Base-by-base conservation (phyloP, 345 rosid species). In the Draba incana region DNA sequence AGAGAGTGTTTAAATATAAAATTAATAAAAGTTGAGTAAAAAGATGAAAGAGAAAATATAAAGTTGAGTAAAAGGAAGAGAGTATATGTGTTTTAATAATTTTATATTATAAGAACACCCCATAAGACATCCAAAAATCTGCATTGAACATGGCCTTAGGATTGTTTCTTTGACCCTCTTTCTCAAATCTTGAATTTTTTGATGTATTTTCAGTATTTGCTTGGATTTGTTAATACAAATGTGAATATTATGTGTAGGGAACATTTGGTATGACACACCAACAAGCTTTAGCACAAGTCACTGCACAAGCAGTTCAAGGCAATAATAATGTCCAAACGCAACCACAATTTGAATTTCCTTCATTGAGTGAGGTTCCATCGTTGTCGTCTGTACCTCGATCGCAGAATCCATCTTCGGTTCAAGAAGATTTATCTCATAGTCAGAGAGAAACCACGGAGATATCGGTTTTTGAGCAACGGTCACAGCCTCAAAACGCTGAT, bases 231-330 rank as follows among this genome's bases (percentile, higher is more conserved):
- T 30, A 9, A 72, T 52, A 13, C 16, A 42, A 25, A 57, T 49
- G 30, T 65, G 62, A 51, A 10, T 43, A 33, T 25, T 23, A 12
- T 68, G 30, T 79, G 66, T 41, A 92, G 98, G 86, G 92, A 55
- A 44, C 85, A 49, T 87, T 82, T 60, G 88, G 90, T 46, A 89
- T 87, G 88, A 80, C 90, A 24, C 92, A 87, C 84, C 92, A 92
- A 80, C 89, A 92, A 78, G 90, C 89, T 27, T 70, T 84, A 25
- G 92, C 90, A 4, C 96, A 92, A 81, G 88, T 92, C 46, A 87
- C 91, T 31, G 89, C 92, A 59, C 92, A 88, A 76, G 92, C 95
- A 10, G 86, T 78, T 37, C 92, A 86, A 62, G 78, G 80, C 53
- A 66, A n/a, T 35, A 76, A n/a, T 44, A 76, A 70, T 60, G 68